Base-by-base conservation (phyloP, 352 stramenopile genomes). In the Globisporangium barbulae region DNA sequence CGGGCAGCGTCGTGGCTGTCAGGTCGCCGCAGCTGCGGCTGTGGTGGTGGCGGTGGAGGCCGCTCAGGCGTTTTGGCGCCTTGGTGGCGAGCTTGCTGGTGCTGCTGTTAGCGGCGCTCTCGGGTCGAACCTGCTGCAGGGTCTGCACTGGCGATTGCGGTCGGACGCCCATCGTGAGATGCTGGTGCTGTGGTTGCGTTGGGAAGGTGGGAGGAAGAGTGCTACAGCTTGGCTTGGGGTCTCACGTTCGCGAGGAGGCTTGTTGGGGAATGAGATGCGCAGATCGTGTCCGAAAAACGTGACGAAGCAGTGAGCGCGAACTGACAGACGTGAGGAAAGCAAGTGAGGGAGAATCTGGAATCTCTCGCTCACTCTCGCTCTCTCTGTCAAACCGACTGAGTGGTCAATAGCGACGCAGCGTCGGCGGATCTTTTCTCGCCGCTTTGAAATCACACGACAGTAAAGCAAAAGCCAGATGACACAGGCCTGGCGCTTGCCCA, bases 141-240 rank as follows among this genome's bases (percentile, higher is more conserved):
- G 41, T 68, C 17, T 68, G 39, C 49, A 55, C 42, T 48, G 45
- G 31, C 50, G 61, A 47, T 70, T 70, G 68, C 67, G 74, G 63
- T 65, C 73, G 80, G 63, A 88, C 72, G 73, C 74, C 76, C 80
- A 89, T 89, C 19, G 7, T 48, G 53, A 45, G 35, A 47, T 25
- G 28, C 17, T 39, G 53, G 2, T 28, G 37, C 44, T 41, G 55
- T 28, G n/a, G n/a, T 9, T 28, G 25, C 25, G 25, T 28, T 28
- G 25, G 25, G 39, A 13, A 1, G 42, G 41, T 19, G 28, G 12
- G 6, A 45, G 55, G 21, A 21, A 9, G 39, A 17, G 41, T 33
- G 55, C 55, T 48, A 61, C 55, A 61, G 55, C 55, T 35, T 61
- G 37, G 55, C 55, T 52, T 41, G 22, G 8, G 6, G 12, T 22